Conservation (phyloP, 306 rosid genomes). For the Prunus padus region DNA sequence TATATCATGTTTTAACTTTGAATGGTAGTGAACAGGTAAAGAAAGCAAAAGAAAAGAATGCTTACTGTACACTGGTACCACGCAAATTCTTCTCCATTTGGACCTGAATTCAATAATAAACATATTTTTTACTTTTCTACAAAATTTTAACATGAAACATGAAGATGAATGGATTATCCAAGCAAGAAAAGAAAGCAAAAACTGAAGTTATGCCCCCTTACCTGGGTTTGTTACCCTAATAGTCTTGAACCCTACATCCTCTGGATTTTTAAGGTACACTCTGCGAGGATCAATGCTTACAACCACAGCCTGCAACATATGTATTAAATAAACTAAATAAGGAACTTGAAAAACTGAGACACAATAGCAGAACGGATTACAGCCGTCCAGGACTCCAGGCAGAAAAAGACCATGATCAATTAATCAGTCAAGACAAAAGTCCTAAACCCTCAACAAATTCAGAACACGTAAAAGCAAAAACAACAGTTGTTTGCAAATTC, state of each 20-base stretch:
- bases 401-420: neutral
- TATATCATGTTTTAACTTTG: conserved; percentile 1
- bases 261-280: conserved; percentile 63
- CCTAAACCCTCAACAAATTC: neutral
- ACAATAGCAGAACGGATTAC: conserved; percentile 9
- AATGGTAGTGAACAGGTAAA: conserved; percentile 10
- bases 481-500: neutral
- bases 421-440: neutral
- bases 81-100: conserved; percentile 88
- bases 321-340: conserved; percentile 14
- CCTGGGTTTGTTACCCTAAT: conserved; percentile 60
- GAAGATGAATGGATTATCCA: neutral
- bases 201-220: conserved; percentile 21
- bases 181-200: conserved; percentile 7
- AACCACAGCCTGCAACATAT: conserved; percentile 77
- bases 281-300: conserved; percentile 95
- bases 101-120: conserved; percentile 63
- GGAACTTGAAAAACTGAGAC: conserved; percentile 1
- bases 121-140: neutral
- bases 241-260: conserved; percentile 73
- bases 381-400: neutral
- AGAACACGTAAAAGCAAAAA: neutral
- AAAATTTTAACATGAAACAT: neutral
- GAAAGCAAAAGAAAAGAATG: conserved; percentile 10
- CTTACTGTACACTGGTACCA: conserved; percentile 99